phyloP scores from a whole-genome alignment of 2,329 filamentous ascomycete species.

The Septoria linicola region DNA sequence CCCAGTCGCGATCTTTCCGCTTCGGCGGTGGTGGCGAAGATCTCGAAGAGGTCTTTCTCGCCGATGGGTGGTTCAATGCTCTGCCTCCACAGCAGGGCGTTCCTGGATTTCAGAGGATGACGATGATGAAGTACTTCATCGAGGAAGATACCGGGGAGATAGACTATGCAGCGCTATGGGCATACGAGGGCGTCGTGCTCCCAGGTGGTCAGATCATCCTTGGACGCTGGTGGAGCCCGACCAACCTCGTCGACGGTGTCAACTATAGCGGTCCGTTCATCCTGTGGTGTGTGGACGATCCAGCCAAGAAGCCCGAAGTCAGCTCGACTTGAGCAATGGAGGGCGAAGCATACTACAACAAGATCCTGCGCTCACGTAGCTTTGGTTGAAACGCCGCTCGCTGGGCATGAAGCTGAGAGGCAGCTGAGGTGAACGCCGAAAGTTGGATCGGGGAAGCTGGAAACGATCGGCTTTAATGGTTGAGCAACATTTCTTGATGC shows the following conservation, averaged over 20 bases:
- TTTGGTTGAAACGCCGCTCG: too few relatives aligned
- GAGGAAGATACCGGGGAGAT: conserved; percentile 31
- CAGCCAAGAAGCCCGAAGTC: background rate
- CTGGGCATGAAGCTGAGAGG: too few relatives aligned
- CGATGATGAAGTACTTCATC: conserved; percentile 54
- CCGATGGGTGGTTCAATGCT: conserved; percentile 51
- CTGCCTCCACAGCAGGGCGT: conserved; percentile 51
- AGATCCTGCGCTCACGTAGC: too few relatives aligned
- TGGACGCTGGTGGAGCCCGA: conserved; percentile 49
- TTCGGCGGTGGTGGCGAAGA: conserved; percentile 44
- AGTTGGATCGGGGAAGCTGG: too few relatives aligned
- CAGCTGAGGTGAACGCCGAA: too few relatives aligned
- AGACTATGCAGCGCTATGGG: conserved; percentile 44
- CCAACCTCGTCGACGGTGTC: conserved; percentile 27
- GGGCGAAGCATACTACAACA: too few relatives aligned
- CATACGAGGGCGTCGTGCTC: conserved; percentile 51
- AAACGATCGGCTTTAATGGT: too few relatives aligned
- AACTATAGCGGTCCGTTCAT: conserved; percentile 45
- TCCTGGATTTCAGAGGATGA: conserved; percentile 55
- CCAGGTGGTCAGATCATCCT: conserved; percentile 50
- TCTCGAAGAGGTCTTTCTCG: conserved; percentile 35
- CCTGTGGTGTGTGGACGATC: conserved; percentile 38
- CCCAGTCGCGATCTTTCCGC: conserved; percentile 31
- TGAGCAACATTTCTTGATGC: too few relatives aligned
- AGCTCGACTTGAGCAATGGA: background rate